These are phyloP conservation scores for Russula compacta DNA, from an alignment of 768 basidiomycete genomes.

Conservation along the genomic window DNA sequence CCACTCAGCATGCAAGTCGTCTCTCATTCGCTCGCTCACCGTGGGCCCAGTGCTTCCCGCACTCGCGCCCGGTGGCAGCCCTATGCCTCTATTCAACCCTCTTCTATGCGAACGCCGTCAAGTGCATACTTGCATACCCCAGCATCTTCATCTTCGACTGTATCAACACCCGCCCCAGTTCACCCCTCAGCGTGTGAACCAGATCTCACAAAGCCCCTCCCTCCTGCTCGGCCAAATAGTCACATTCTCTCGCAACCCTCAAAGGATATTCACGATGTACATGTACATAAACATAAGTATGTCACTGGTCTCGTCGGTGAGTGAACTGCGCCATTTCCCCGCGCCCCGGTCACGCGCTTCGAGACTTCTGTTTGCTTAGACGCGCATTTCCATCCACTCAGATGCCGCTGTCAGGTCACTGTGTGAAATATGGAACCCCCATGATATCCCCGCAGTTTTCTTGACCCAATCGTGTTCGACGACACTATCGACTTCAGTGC, in stretches of 20 bases:
- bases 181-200: conserved; percentile 27
- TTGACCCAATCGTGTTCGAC: conserved; percentile 27
- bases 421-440: conserved; percentile 72
- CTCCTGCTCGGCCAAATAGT: conserved; percentile 27
- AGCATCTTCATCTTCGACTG: conserved; percentile 14
- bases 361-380: conserved; percentile 5
- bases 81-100: conserved; percentile 37
- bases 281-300: conserved; percentile 50
- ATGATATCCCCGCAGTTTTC: conserved; percentile 61
- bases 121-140: conserved; percentile 25
- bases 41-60: conserved; percentile 57
- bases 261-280: conserved; percentile 31
- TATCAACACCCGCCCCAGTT: conserved; percentile 19
- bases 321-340: conserved; percentile 23
- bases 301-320: conserved; percentile 62
- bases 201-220: conserved; percentile 23
- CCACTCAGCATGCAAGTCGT: conserved; percentile 28
- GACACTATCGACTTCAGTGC: conserved; percentile 6
- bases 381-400: conserved; percentile 24
- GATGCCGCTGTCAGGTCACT: conserved; percentile 75
- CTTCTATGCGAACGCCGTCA: conserved; percentile 31
- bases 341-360: conserved; percentile 1
- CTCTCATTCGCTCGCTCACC: conserved; percentile 52
- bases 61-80: conserved; percentile 76
- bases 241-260: conserved; percentile 21